Conservation (phyloP, 2,329 filamentous ascomycete species). For the Pestalotiopsis sp. region DNA sequence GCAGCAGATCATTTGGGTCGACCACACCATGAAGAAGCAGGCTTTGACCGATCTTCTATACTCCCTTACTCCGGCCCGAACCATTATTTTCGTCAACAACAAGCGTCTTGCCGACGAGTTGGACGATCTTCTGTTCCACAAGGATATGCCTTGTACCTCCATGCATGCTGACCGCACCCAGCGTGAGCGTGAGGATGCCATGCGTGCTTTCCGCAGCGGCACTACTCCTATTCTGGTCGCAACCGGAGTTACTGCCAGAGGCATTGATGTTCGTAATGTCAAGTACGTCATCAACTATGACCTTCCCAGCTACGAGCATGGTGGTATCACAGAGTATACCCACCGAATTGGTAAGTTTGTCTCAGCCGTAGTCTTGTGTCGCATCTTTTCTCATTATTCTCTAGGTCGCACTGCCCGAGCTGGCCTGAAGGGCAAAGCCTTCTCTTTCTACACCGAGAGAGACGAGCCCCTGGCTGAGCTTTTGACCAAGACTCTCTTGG, state of each 20-base stretch:
- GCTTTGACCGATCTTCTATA: slow-evolving; percentile 74
- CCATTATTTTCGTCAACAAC: slow-evolving; percentile 87
- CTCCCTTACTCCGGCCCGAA: slow-evolving; percentile 71
- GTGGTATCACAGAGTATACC: slow-evolving; percentile 91
- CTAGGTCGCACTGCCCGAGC: slow-evolving; percentile 90
- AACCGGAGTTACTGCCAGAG: slow-evolving; percentile 84
- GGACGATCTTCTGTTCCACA: slow-evolving; percentile 86
- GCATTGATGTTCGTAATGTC: slow-evolving; percentile 85
- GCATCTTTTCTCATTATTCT: slow-evolving; percentile 13
- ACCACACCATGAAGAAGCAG: slow-evolving; percentile 68
- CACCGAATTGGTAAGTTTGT: slow-evolving; percentile 80
- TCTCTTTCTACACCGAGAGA: slow-evolving; percentile 82
- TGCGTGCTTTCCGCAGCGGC: slow-evolving; percentile 81
- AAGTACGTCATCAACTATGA: slow-evolving; percentile 95
- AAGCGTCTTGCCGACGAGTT: slow-evolving; percentile 79
- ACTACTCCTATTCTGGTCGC: slow-evolving; percentile 79
- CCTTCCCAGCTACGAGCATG: slow-evolving; percentile 71
- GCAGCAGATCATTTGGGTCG: slow-evolving; percentile 73
- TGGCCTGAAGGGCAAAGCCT: slow-evolving; percentile 82
- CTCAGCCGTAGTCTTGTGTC: background rate
- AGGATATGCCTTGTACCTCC: slow-evolving; percentile 78
- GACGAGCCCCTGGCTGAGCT: slow-evolving; percentile 74
- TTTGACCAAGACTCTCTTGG: slow-evolving; percentile 79
- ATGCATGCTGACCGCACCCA: slow-evolving; percentile 90
- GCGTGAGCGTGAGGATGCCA: slow-evolving; percentile 85